These are phyloP conservation scores for Mycena indigotica DNA, from an alignment of 768 basidiomycete genomes.

Conservation along the genomic window DNA sequence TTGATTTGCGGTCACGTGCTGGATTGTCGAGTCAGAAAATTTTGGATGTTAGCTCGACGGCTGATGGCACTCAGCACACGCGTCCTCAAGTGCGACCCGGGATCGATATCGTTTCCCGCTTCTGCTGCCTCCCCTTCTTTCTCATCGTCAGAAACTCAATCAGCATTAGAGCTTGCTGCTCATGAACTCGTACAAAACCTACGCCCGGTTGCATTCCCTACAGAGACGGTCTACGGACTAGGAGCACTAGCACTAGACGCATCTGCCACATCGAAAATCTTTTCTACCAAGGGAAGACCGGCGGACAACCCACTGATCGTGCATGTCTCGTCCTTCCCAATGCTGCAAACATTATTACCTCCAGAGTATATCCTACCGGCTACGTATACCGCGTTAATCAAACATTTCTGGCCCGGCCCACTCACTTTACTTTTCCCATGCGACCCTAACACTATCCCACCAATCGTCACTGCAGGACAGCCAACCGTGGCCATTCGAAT, in stretches of 20 bases:
- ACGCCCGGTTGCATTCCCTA: slow-evolving; percentile 84
- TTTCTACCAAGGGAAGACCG: slow-evolving; percentile 87
- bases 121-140: slow-evolving; percentile 50
- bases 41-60: slow-evolving; percentile 5
- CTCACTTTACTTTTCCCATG: slow-evolving; percentile 90
- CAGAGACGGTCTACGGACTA: slow-evolving; percentile 98
- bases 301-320: slow-evolving; percentile 97
- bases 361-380: slow-evolving; percentile 57
- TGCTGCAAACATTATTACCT: slow-evolving; percentile 81
- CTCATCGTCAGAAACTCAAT: slow-evolving; percentile 50
- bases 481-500: slow-evolving; percentile 88
- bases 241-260: slow-evolving; percentile 78
- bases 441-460: slow-evolving; percentile 59
- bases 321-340: slow-evolving; percentile 82
- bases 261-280: slow-evolving; percentile 72
- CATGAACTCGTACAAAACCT: slow-evolving; percentile 50
- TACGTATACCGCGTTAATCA: slow-evolving; percentile 74
- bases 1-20: neutral
- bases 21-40: neutral
- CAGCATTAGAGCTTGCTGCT: slow-evolving; percentile 58
- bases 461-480: slow-evolving; percentile 78
- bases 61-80: slow-evolving; percentile 31
- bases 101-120: slow-evolving; percentile 57
- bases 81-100: slow-evolving; percentile 64
- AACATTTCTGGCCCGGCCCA: slow-evolving; percentile 93